These are phyloP conservation scores for Rhizopogon salebrosus DNA, from an alignment of 768 basidiomycete species.

Conservation along the genomic window DNA sequence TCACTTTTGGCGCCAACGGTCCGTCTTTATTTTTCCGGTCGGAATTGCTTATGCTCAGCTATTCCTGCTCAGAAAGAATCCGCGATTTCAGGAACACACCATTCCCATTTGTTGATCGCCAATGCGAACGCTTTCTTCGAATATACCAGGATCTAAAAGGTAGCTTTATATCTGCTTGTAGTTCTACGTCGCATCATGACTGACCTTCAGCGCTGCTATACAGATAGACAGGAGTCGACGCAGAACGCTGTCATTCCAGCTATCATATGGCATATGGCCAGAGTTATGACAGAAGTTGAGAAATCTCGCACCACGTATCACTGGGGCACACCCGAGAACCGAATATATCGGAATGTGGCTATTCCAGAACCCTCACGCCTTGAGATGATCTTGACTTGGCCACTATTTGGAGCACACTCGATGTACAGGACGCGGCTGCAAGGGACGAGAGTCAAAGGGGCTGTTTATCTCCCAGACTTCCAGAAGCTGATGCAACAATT, in stretches of 20 bases:
- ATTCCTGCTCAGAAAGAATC: slow-evolving; percentile 10
- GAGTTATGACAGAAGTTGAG: slow-evolving; percentile 14
- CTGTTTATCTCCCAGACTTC: slow-evolving; percentile 13
- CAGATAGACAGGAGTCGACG: not conserved
- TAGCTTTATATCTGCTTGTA: not conserved
- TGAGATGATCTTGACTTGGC: slow-evolving; percentile 10
- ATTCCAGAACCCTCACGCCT: slow-evolving; percentile 6
- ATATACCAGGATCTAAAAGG: slow-evolving; percentile 17
- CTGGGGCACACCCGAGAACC: slow-evolving; percentile 9
- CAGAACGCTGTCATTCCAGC: slow-evolving; percentile 10
- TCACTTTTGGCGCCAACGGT: slow-evolving; percentile 19
- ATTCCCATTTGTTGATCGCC: slow-evolving; percentile 18
- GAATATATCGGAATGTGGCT: slow-evolving; percentile 6
- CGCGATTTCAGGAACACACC: slow-evolving; percentile 15
- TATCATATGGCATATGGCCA: slow-evolving; percentile 15
- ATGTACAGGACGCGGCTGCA: slow-evolving; percentile 17
- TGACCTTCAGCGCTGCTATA: not conserved
- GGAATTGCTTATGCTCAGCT: not conserved
- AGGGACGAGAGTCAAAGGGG: slow-evolving; percentile 9
- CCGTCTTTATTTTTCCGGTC: not conserved
- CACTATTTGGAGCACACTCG: slow-evolving; percentile 15
- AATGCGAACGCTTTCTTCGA: slow-evolving; percentile 10
- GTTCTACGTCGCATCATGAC: not conserved
- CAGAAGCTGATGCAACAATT: slow-evolving; percentile 14
- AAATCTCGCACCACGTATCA: slow-evolving; percentile 6